Evolutionary conservation across 495 filamentous ascomycete species (phyloP).

Genomic region (Coniosporium apollinis): DNA sequence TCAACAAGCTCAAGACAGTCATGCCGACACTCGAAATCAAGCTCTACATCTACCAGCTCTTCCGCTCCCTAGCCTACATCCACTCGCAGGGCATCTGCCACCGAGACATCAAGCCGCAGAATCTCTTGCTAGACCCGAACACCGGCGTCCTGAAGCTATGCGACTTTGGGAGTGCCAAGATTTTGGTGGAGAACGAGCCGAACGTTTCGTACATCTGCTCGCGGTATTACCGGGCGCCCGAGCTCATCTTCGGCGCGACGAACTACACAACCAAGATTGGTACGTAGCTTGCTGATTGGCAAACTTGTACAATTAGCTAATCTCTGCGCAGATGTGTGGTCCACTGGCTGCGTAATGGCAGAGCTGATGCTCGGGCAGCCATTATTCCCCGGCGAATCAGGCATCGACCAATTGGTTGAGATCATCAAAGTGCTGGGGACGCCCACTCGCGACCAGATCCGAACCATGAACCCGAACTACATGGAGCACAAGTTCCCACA

Average conservation of each 20-base stretch:
- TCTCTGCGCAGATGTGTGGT: slow-evolving; percentile 76
- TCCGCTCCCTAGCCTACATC: slow-evolving; percentile 95
- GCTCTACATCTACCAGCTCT: slow-evolving; percentile 98
- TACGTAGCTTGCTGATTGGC: slow-evolving; percentile 31
- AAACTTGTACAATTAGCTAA: too few relatives aligned
- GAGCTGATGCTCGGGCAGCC: slow-evolving; percentile 98
- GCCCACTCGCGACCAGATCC: slow-evolving; percentile 94
- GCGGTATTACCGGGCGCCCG: slow-evolving; percentile 92
- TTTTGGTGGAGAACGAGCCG: slow-evolving; percentile 94
- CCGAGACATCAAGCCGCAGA: slow-evolving; percentile 98
- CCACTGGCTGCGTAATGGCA: slow-evolving; percentile 97
- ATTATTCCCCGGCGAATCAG: slow-evolving; percentile 96
- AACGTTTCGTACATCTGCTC: slow-evolving; percentile 99
- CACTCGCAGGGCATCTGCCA: slow-evolving; percentile 99
- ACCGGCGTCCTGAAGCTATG: slow-evolving; percentile 92
- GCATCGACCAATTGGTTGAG: slow-evolving; percentile 96
- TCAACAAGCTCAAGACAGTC: slow-evolving; percentile 99
- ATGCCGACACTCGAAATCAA: slow-evolving; percentile 99
- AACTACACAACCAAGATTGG: slow-evolving; percentile 99
- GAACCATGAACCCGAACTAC: slow-evolving; percentile 99
- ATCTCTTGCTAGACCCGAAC: slow-evolving; percentile 78
- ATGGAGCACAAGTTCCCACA: slow-evolving; percentile 99
- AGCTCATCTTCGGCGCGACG: slow-evolving; percentile 96
- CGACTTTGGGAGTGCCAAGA: slow-evolving; percentile 98
- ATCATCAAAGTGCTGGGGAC: slow-evolving; percentile 99